Evolutionary conservation across 805 yeast species (phyloP).

Genomic region (Sugiyamaella qingdaonensis): DNA sequence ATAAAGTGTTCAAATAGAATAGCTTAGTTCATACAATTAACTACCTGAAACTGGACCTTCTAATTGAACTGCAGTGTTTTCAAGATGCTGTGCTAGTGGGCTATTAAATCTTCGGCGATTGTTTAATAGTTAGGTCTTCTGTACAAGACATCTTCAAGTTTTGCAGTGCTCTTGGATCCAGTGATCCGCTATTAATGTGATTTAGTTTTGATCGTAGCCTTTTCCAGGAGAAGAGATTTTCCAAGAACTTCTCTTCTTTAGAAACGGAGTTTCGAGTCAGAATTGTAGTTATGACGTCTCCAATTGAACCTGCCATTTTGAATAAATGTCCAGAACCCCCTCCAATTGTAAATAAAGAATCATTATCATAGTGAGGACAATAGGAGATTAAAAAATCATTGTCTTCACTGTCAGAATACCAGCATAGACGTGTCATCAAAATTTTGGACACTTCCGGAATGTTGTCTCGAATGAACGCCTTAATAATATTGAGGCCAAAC

Average conservation of each 20-base stretch:
- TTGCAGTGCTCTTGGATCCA: not conserved
- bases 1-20: not conserved
- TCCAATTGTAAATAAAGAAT: slow-evolving; percentile 29
- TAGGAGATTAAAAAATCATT: slow-evolving; percentile 3
- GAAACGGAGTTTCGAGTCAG: not conserved
- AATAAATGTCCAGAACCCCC: slow-evolving; percentile 40
- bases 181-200: not conserved
- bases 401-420: slow-evolving; percentile 11
- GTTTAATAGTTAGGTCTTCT: not conserved
- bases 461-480: not conserved
- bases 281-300: not conserved
- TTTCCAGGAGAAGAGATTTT: not conserved
- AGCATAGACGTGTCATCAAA: not conserved
- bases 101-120: too few relatives aligned
- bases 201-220: not conserved
- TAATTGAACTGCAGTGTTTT: too few relatives aligned
- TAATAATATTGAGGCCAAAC: not conserved
- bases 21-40: not conserved
- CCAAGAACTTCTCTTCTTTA: not conserved
- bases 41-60: too few relatives aligned
- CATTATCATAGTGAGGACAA: not conserved
- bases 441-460: not conserved
- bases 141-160: not conserved
- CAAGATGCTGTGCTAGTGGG: too few relatives aligned
- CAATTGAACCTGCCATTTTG: slow-evolving; percentile 23